Evolutionary conservation across 2,329 filamentous ascomycete species (phyloP).

Genomic region (Apiospora saccharicola): DNA sequence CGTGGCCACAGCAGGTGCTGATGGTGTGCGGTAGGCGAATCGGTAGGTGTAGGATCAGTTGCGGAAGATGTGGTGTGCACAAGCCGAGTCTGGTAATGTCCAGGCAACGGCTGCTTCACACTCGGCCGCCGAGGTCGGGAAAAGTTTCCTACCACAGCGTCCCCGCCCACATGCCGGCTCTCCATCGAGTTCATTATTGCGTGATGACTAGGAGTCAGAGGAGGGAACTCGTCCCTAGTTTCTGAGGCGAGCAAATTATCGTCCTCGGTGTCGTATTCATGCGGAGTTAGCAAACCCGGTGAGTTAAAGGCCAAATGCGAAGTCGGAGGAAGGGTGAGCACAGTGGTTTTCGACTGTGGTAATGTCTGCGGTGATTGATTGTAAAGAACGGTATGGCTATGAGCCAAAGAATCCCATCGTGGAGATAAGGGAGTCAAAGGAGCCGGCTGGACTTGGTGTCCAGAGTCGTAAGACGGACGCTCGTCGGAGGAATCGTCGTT

Average conservation of each 20-base stretch:
- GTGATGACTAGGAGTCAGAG: slow-evolving; percentile 31
- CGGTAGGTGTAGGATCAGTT: slow-evolving; percentile 36
- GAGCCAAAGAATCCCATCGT: slow-evolving; percentile 56
- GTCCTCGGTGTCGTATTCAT: slow-evolving; percentile 19
- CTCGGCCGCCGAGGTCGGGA: slow-evolving; percentile 66
- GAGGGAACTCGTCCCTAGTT: slow-evolving; percentile 38
- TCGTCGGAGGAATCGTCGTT: slow-evolving; percentile 20
- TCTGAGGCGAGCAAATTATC: slow-evolving; percentile 27
- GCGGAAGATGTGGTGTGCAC: slow-evolving; percentile 33
- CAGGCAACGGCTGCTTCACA: slow-evolving; percentile 52
- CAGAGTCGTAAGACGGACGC: slow-evolving; percentile 27
- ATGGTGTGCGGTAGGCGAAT: slow-evolving; percentile 29
- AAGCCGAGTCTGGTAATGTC: slow-evolving; percentile 43
- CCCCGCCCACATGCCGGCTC: slow-evolving; percentile 38
- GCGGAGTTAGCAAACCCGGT: slow-evolving; percentile 30
- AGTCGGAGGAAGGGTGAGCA: slow-evolving; percentile 14
- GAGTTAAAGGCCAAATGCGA: slow-evolving; percentile 29
- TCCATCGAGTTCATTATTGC: slow-evolving; percentile 41
- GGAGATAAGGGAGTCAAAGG: slow-evolving; percentile 45
- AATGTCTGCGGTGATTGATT: slow-evolving; percentile 36
- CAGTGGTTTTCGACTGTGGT: slow-evolving; percentile 34
- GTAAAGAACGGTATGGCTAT: slow-evolving; percentile 36
- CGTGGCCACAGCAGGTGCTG: slow-evolving; percentile 50
- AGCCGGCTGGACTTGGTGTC: slow-evolving; percentile 43
- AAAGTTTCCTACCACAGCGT: slow-evolving; percentile 61